Evolutionary conservation across 192 early-diverging fungal species (phyloP), one percentile per base, ranked within the genome.

Genomic region (Coemansia sp.): DNA sequence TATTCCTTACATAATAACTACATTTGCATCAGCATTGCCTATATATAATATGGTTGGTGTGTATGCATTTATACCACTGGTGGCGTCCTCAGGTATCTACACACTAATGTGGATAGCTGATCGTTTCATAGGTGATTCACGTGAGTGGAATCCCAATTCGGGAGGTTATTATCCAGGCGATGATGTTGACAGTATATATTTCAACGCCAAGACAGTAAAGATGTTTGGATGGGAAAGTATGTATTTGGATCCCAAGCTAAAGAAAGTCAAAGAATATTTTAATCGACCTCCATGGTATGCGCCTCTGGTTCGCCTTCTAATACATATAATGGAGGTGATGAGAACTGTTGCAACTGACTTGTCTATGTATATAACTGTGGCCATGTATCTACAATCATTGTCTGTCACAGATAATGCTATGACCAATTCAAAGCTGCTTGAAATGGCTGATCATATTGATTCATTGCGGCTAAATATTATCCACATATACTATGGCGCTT

Each of bases 201-300:
- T 20, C 1, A 49, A 49, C 24, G 44, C 34, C 24, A 49, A 49
- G 18, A 44, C 64, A 12, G 44, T 65, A 12, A 65, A 65, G 16
- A 44, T 65, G 31, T 47, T 47, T 49, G 64, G 64, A 18, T 65
- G 64, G 64, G 64, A 65, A 20, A 1, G 18, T 3, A 65, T 47
- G 44, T 50, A 65, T 49, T 20, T 34, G 13, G 64, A 65, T 6
- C 46, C 29, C 24, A 34, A 27, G 29, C 24, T 49, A 13, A 64
- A 64, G 38, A 13, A 22, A 41, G 43, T 3, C 8, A 6, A 27
- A 3, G 20, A n/a, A 27, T 44, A 41, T 38, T 1, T 5, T 6
- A 43, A 64, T 3, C 24, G 13, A 2, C 40, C 20, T 22, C 38
- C 39, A 27, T 64, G 62, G 62, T 43, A 64, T 64, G 43, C 38